Conservation (phyloP, 2,329 filamentous ascomycete genomes). For the Colletotrichum karsti region DNA sequence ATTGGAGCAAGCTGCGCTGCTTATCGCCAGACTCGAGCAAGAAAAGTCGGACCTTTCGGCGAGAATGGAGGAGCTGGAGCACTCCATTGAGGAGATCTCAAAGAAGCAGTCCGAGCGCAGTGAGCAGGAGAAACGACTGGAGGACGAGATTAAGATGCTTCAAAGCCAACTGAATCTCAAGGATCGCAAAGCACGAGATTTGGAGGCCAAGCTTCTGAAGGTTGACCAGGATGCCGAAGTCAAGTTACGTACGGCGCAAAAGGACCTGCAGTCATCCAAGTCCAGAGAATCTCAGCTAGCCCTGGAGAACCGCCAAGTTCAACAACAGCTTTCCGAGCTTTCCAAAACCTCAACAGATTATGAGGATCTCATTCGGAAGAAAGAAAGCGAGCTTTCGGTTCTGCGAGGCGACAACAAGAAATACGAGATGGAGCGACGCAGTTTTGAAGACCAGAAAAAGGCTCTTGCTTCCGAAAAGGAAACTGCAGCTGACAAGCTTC, state of each 20-base stretch:
- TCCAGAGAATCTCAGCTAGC: constrained; percentile 79
- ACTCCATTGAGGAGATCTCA: constrained; percentile 75
- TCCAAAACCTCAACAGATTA: constrained; percentile 94
- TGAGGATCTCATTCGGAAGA: constrained; percentile 90
- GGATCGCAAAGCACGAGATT: constrained; percentile 87
- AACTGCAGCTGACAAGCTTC: constrained; percentile 77
- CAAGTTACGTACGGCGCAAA: constrained; percentile 80
- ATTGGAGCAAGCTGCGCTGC: constrained; percentile 87
- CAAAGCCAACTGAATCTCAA: constrained; percentile 90
- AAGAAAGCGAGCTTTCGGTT: constrained; percentile 91
- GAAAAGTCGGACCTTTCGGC: constrained; percentile 82
- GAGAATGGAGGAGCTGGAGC: constrained; percentile 75
- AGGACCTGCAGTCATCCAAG: constrained; percentile 80
- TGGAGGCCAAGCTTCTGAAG: constrained; percentile 85
- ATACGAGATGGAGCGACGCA: constrained; percentile 81
- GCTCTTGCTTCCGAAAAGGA: constrained; percentile 80
- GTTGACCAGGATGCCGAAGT: constrained; percentile 89
- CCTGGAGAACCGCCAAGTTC: constrained; percentile 83
- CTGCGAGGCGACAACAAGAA: constrained; percentile 86
- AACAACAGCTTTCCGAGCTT: constrained; percentile 85
- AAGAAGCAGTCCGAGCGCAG: constrained; percentile 77
- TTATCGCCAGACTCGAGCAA: constrained; percentile 85
- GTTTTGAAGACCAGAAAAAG: constrained; percentile 81
- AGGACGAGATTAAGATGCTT: constrained; percentile 88
- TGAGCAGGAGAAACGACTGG: constrained; percentile 78